Evolutionary conservation across 306 rosid genomes (phyloP), one percentile per base, ranked within the genome.

Genomic region (Hippophae tibetana): DNA sequence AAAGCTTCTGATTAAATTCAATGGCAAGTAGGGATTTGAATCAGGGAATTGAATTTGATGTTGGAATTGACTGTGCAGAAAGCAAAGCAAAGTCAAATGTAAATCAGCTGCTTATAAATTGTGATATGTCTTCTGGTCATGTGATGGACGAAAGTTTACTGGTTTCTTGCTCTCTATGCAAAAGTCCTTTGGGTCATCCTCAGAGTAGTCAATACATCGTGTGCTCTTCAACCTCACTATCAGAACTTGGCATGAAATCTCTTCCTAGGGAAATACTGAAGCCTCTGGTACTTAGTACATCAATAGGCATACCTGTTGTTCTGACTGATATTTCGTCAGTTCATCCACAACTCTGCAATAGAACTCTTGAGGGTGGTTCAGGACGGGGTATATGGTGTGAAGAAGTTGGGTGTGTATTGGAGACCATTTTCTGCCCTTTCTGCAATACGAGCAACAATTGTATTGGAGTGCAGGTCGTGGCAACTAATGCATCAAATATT

Each of bases 341-440:
- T 38, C 70, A 82, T 79, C 83, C 69, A 60, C 79, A 70, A 42
- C 65, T 86, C 66, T 73, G 56, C 50, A 65, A 64, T 52, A 69
- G 77, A 63, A 70, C 64, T 62, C 63, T 66, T 52, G 68, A 63
- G 46, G 68, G 70, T 66, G 59, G 69, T 63, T 55, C 62, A 6
- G 84, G 78, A 49, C 78, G 69, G 64, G 86, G 92, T 48, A 72
- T 78, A 64, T 90, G 98, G 98, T 79, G 86, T 68, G 78, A 65
- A 58, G 86, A 85, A 71, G 98, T 87, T 69, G 98, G 98, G 43
- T 87, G 92, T 56, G 98, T 90, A 64, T 87, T 77, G 75, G 76
- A 77, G 52, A 47, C 76, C 56, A 60, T 87, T 56, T 74, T 79
- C 69, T 90, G 98, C 66, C 95, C 96, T 70, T 87, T 83, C 81